Evolutionary conservation across 495 filamentous ascomycete species (phyloP).

Genomic region (Hypoxylon trugodes): DNA sequence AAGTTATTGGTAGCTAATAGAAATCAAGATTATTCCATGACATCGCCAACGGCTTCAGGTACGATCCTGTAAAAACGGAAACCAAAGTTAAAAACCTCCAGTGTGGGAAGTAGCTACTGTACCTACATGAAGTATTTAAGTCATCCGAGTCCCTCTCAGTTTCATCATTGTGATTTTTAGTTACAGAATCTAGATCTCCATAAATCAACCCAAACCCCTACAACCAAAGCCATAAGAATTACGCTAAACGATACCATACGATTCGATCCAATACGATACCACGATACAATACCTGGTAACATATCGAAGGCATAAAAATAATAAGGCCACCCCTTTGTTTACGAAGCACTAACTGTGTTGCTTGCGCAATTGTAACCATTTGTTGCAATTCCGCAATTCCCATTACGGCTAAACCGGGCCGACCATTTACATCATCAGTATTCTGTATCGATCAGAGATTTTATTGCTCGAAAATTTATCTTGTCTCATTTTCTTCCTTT

Average conservation of each 20-base stretch:
- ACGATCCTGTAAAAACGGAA: conserved; percentile 22
- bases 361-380: conserved; percentile 8
- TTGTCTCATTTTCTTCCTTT: background rate
- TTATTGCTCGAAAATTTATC: conserved; percentile 1
- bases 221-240: background rate
- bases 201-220: conserved; percentile 1
- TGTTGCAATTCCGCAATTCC: conserved; percentile 22
- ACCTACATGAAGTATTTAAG: conserved; percentile 28
- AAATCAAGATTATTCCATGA: conserved; percentile 39
- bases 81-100: conserved; percentile 14
- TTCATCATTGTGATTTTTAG: conserved; percentile 38
- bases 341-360: conserved; percentile 8
- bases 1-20: conserved; percentile 38
- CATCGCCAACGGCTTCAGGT: conserved; percentile 37
- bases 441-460: conserved; percentile 25
- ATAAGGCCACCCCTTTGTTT: conserved; percentile 14
- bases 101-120: conserved; percentile 7
- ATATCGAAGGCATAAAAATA: background rate
- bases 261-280: conserved; percentile 3
- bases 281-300: background rate
- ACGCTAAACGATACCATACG: background rate
- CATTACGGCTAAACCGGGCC: conserved; percentile 20
- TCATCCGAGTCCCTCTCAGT: conserved; percentile 29
- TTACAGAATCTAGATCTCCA: conserved; percentile 18
- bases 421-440: conserved; percentile 38